phyloP scores from a whole-genome alignment of 139 green algal genomes.

The Coccomyxa sp. region DNA sequence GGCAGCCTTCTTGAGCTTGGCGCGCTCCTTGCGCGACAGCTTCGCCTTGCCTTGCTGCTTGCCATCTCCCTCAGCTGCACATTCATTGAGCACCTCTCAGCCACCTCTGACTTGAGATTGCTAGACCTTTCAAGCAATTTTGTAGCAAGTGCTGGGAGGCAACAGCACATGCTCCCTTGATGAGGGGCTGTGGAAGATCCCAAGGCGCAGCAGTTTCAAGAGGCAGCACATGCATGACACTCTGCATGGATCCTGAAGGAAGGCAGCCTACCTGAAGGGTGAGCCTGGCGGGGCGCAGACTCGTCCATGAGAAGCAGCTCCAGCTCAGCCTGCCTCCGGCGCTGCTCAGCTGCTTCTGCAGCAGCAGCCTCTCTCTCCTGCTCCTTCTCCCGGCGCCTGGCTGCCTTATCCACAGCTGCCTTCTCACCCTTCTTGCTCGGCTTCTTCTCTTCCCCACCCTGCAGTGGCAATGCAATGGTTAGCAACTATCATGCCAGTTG shows the following conservation, averaged over 20 bases:
- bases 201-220: not conserved
- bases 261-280: not conserved
- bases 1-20: constrained; percentile 29
- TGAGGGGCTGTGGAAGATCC: not conserved
- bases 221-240: not conserved
- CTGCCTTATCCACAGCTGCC: constrained; percentile 7
- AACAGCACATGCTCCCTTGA: not conserved
- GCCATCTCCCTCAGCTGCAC: no score
- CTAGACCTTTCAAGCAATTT: not conserved
- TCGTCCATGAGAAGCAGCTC: constrained; percentile 96
- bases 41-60: constrained; percentile 22
- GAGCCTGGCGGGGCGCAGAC: constrained; percentile 2
- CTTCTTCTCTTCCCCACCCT: no score
- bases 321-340: constrained; percentile 66
- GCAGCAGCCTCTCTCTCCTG: constrained; percentile 1
- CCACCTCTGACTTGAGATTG: not conserved
- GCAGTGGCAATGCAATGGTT: no score
- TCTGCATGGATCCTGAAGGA: not conserved
- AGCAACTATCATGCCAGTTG: no score
- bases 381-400: constrained; percentile 5
- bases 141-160: no score
- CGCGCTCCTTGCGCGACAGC: constrained; percentile 36
- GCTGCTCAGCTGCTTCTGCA: constrained; percentile 11
- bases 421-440: not conserved
- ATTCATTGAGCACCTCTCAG: no score